Evolutionary conservation across 2,329 filamentous ascomycete species (phyloP).

Genomic region (Sarocladiaceae sp.): DNA sequence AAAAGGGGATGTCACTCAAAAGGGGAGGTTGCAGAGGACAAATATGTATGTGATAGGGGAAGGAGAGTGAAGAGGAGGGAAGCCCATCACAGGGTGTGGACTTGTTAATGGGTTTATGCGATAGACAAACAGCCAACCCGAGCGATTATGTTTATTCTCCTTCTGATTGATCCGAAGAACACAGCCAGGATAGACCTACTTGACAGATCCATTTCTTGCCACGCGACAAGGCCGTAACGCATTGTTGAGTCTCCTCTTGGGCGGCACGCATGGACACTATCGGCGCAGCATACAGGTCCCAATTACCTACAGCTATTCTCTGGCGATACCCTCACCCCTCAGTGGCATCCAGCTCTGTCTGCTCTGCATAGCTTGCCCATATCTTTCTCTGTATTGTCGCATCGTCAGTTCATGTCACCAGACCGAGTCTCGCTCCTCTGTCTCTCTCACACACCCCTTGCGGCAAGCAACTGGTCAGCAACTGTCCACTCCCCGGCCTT

Average conservation of each 20-base stretch:
- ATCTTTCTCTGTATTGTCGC: too few relatives aligned
- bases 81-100: not conserved
- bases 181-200: not conserved
- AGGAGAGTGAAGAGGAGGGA: not conserved
- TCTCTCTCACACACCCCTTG: too few relatives aligned
- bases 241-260: too few relatives aligned
- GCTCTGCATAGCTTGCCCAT: not conserved
- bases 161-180: not conserved
- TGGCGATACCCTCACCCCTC: constrained; percentile 7
- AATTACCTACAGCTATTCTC: too few relatives aligned
- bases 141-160: not conserved
- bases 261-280: too few relatives aligned
- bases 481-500: constrained; percentile 2
- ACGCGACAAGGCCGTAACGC: constrained; percentile 9
- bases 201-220: not conserved
- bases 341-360: not conserved
- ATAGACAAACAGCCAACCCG: not conserved
- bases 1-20: not conserved
- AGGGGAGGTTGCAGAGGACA: not conserved
- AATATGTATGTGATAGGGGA: not conserved
- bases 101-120: not conserved
- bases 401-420: too few relatives aligned
- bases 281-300: too few relatives aligned
- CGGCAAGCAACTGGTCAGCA: too few relatives aligned
- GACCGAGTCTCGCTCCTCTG: not conserved